phyloP scores from a whole-genome alignment of 2,329 filamentous ascomycete genomes.

The Diplodia sapinea region DNA sequence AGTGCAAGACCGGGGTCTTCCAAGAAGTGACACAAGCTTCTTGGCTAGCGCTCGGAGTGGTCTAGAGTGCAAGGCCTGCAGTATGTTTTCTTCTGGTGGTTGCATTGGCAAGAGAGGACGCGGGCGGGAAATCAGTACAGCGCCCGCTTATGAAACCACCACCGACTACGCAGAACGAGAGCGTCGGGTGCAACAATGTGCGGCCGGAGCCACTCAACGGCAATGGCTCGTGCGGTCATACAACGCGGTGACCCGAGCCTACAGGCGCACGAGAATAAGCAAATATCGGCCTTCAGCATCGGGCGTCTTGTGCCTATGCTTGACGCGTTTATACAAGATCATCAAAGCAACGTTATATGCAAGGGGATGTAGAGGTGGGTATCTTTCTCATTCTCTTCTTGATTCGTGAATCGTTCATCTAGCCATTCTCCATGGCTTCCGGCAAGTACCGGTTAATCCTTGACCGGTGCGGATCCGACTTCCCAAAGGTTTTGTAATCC shows the following conservation, averaged over 20 bases:
- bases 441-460: conserved; percentile 3
- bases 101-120: background rate
- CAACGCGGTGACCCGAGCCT: background rate
- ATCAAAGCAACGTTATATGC: background rate
- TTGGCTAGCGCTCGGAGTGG: background rate
- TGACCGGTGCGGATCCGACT: conserved; percentile 11
- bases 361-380: conserved; percentile 5
- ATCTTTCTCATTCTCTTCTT: conserved; percentile 7
- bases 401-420: conserved; percentile 15
- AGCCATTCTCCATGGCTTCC: background rate
- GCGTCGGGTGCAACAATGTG: background rate
- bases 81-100: background rate
- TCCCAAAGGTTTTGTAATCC: background rate
- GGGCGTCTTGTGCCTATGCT: background rate
- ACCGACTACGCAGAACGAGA: background rate
- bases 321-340: background rate
- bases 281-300: background rate
- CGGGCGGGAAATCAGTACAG: background rate
- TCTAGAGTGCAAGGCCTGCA: background rate
- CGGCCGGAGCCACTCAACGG: background rate
- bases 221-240: background rate
- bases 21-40: background rate
- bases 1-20: background rate
- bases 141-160: background rate
- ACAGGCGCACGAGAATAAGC: background rate